Evolutionary conservation across 2,329 filamentous ascomycete species (phyloP).

Genomic region (Ophidiomyces ophidiicola): DNA sequence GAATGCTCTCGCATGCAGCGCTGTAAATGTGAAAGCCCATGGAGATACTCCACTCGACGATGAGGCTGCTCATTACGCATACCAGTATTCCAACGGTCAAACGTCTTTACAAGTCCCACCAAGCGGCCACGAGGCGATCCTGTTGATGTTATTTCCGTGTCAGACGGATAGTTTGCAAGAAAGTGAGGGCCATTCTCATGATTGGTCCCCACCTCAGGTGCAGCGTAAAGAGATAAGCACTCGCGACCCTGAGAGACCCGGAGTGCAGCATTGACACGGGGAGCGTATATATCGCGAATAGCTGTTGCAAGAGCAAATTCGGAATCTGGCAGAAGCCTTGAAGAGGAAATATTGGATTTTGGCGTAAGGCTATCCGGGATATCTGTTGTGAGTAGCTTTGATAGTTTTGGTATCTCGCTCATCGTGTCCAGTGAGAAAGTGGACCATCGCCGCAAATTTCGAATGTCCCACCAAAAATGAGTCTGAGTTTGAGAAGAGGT

Average conservation of each 20-base stretch:
- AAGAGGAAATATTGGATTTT: constrained; percentile 23
- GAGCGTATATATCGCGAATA: constrained; percentile 65
- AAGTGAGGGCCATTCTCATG: constrained; percentile 39
- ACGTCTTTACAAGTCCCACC: constrained; percentile 78
- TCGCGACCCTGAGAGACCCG: constrained; percentile 59
- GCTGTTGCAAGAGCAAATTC: constrained; percentile 64
- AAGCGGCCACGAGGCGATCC: constrained; percentile 49
- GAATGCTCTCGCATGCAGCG: constrained; percentile 86
- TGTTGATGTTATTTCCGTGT: constrained; percentile 37
- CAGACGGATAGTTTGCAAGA: constrained; percentile 42
- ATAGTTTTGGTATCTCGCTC: constrained; percentile 58
- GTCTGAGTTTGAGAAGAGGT: constrained; percentile 54
- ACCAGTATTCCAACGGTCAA: constrained; percentile 87
- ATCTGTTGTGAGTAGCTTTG: constrained; percentile 58
- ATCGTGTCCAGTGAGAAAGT: constrained; percentile 64
- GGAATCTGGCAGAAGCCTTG: constrained; percentile 61
- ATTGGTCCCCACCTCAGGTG: constrained; percentile 29
- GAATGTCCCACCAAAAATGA: constrained; percentile 94
- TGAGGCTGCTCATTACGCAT: constrained; percentile 79
- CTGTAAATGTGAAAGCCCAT: constrained; percentile 74
- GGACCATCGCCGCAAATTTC: constrained; percentile 73
- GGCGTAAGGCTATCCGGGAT: constrained; percentile 38
- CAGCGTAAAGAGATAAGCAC: constrained; percentile 37
- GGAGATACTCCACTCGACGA: constrained; percentile 79
- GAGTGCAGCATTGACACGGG: constrained; percentile 76